A percentile compares a stretch with the other conserved stretches of the same genome.
Conservation (phyloP, 805 yeast genomes). For the Wickerhamomyces canadensis region DNA sequence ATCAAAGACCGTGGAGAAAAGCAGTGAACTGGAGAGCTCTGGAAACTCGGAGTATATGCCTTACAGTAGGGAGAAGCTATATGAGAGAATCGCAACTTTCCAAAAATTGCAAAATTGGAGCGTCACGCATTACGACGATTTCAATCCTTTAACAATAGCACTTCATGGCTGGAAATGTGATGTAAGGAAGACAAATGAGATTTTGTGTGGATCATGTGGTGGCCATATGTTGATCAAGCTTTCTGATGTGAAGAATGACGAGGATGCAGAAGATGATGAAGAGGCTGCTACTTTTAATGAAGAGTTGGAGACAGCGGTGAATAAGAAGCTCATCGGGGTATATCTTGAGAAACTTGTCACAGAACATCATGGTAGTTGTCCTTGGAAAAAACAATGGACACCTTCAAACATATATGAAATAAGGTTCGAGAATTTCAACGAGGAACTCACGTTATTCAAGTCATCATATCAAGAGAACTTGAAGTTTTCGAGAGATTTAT, state of each 20-base stretch:
- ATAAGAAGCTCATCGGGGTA: constrained; percentile 7
- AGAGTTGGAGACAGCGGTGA: constrained; percentile 5
- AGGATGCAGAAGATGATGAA: constrained; percentile 5
- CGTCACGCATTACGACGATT: constrained; percentile 18
- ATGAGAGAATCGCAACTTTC: constrained; percentile 38
- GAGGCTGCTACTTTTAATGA: not conserved
- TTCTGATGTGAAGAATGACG: constrained; percentile 12
- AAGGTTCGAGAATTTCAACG: constrained; percentile 5
- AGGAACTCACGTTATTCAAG: constrained; percentile 5
- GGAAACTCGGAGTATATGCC: constrained; percentile 25
- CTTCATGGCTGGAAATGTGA: constrained; percentile 47
- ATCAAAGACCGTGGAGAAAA: too few relatives aligned
- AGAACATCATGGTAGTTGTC: constrained; percentile 18
- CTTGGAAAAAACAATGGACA: constrained; percentile 18
- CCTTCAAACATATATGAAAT: constrained; percentile 16
- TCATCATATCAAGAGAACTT: constrained; percentile 7
- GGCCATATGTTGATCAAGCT: constrained; percentile 25
- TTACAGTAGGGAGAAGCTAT: constrained; percentile 28
- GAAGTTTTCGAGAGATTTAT: not conserved
- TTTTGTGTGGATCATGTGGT: constrained; percentile 30
- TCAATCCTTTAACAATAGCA: constrained; percentile 45
- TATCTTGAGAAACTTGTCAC: constrained; percentile 9
- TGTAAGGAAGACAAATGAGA: constrained; percentile 23
- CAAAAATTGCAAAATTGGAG: constrained; percentile 42
- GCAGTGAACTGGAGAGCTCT: too few relatives aligned